phyloP scores from a whole-genome alignment of 2,329 filamentous ascomycete species.

The Microdochium bolleyi region DNA sequence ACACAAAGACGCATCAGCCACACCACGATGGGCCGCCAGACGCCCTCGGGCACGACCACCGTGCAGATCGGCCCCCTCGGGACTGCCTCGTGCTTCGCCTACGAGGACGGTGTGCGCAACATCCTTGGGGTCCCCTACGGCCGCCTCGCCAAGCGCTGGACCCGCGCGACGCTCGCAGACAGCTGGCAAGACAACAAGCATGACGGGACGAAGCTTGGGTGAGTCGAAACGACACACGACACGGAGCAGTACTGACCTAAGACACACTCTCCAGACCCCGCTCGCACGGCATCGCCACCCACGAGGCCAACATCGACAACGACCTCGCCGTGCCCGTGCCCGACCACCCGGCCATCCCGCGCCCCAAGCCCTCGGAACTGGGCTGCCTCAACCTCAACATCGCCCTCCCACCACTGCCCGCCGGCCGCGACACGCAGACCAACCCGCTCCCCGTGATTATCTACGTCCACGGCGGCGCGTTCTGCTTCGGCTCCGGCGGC shows the following conservation, averaged over 20 bases:
- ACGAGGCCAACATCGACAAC: background rate
- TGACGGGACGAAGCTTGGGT: background rate
- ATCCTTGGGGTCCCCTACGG: background rate
- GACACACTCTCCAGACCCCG: background rate
- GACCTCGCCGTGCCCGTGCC: background rate
- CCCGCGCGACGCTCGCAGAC: background rate
- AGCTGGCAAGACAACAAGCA: background rate
- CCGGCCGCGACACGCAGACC: background rate
- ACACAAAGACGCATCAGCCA: too few species aligned
- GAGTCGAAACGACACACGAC: background rate
- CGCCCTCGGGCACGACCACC: background rate
- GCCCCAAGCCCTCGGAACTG: background rate
- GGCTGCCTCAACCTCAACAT: background rate
- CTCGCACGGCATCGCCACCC: background rate
- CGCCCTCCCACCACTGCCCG: background rate
- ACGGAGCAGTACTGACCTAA: background rate
- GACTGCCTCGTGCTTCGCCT: background rate
- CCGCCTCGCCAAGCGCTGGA: background rate
- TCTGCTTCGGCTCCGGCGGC: conserved; percentile 7
- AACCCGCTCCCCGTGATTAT: conserved; percentile 8
- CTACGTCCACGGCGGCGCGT: conserved; percentile 12
- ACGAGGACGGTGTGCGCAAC: background rate
- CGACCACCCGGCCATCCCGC: background rate
- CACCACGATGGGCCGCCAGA: background rate
- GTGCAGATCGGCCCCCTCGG: background rate